Evolutionary conservation across 768 basidiomycete genomes (phyloP).

Genomic region (Phlebiopsis gigantea): DNA sequence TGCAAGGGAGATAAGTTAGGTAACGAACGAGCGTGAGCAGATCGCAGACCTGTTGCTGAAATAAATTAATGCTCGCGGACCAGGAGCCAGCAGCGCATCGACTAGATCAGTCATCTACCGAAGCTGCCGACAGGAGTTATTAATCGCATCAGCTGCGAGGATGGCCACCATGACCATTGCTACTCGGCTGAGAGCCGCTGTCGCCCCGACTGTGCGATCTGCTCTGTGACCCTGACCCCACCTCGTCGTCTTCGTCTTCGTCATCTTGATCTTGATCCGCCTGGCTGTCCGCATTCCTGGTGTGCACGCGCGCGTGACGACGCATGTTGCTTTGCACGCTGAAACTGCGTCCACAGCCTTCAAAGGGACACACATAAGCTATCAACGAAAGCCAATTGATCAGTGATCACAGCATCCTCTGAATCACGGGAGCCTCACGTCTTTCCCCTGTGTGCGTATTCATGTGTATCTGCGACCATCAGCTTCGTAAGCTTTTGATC

Average conservation of each 20-base stretch:
- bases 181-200: constrained; percentile 12
- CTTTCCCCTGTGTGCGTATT: constrained; percentile 85
- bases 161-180: constrained; percentile 4
- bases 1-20: constrained; percentile 1
- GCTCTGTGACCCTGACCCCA: not conserved
- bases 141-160: constrained; percentile 3
- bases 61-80: constrained; percentile 3
- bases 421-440: constrained; percentile 43
- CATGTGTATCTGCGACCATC: constrained; percentile 58
- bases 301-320: constrained; percentile 73
- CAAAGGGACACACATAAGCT: constrained; percentile 75
- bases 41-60: not conserved
- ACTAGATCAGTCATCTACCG: not conserved
- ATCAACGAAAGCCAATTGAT: constrained; percentile 15
- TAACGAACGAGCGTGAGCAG: not conserved
- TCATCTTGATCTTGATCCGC: constrained; percentile 14
- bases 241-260: constrained; percentile 38
- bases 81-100: not conserved
- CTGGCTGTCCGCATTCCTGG: constrained; percentile 22
- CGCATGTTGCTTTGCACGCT: constrained; percentile 90
- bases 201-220: constrained; percentile 11
- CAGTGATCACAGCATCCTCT: constrained; percentile 9
- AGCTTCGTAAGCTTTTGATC: constrained; percentile 8
- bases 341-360: constrained; percentile 75
- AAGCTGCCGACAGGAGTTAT: not conserved